Base-by-base conservation (phyloP, 768 basidiomycete species). In the Kwoniella sp. region DNA sequence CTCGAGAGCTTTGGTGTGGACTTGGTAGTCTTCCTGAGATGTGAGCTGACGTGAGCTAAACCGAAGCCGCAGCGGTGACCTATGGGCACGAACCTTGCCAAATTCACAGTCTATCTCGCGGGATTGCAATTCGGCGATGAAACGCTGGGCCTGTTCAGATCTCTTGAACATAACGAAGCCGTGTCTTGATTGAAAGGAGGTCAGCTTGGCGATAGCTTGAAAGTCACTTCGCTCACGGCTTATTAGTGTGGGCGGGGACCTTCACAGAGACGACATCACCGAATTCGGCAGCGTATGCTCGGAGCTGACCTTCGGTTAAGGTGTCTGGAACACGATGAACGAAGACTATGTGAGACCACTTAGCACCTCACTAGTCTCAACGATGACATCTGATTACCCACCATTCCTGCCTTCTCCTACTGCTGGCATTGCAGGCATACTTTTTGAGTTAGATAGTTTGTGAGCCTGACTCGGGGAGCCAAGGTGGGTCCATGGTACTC, bases 11-110 rank as follows among this genome's bases (percentile, higher is more conserved):
- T 60, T 59, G 37, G 56, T 59, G 31, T 67, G 60, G 19, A 57
- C 57, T 41, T 67, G 59, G 36, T 54, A 67, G 44, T 67, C 62
- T 38, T 67, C 65, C 65, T 67, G 25, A n/a, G 31, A 36, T 17
- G 26, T 36, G 25, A 34, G 6, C n/a, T n/a, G n/a, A n/a, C n/a
- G n/a, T n/a, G n/a, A n/a, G n/a, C n/a, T n/a, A n/a, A n/a, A n/a
- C n/a, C n/a, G n/a, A n/a, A n/a, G n/a, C n/a, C n/a, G n/a, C n/a
- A n/a, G n/a, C n/a, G n/a, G n/a, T n/a, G n/a, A n/a, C n/a, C 12
- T 5, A 32, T 19, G 5, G 28, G 12, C 39, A 45, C 65, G 41
- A 31, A 63, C 65, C 47, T 60, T 63, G 47, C 53, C 65, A 46
- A 56, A 63, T 25, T 63, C 65, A 39, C 62, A 67, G 5, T 46